Percentiles rank a stretch among this genome's conserved stretches.
Conservation (phyloP, 2,329 filamentous ascomycete genomes). For the Aspergillus neotritici region DNA sequence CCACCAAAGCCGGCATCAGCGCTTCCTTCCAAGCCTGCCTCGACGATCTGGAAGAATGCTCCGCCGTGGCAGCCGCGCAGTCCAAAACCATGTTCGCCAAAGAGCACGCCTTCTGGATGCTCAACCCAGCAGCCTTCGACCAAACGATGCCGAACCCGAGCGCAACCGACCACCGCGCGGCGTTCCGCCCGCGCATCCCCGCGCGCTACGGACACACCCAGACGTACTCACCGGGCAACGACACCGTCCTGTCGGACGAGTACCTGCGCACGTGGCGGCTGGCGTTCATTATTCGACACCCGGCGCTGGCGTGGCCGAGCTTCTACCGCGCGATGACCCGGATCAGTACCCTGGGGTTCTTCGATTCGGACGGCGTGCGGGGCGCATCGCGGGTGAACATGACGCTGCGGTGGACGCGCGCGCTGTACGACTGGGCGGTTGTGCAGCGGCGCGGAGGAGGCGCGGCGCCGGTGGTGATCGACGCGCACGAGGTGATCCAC, state of each 20-base stretch:
- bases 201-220: slow-evolving; percentile 11
- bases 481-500: slow-evolving; percentile 37
- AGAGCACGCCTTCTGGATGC: slow-evolving; percentile 31
- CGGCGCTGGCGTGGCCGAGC: slow-evolving; percentile 36
- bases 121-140: slow-evolving; percentile 17
- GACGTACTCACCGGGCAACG: slow-evolving; percentile 25
- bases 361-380: slow-evolving; percentile 13
- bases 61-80: slow-evolving; percentile 16
- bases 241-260: slow-evolving; percentile 32
- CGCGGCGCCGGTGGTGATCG: slow-evolving; percentile 27
- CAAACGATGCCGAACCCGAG: slow-evolving; percentile 8
- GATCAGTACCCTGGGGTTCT: slow-evolving; percentile 9
- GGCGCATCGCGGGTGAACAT: slow-evolving; percentile 19
- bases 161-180: slow-evolving; percentile 3
- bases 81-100: slow-evolving; percentile 31
- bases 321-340: slow-evolving; percentile 28
- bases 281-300: slow-evolving; percentile 37
- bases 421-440: slow-evolving; percentile 33
- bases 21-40: slow-evolving; percentile 23
- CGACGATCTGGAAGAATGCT: slow-evolving; percentile 21
- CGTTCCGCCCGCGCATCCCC: slow-evolving; percentile 15
- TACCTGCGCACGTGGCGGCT: slow-evolving; percentile 30
- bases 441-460: slow-evolving; percentile 15
- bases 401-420: slow-evolving; percentile 27
- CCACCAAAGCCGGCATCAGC: slow-evolving; percentile 20